phyloP scores from a whole-genome alignment of 1,284 basidiomycete species.

The Ustilago crameri region DNA sequence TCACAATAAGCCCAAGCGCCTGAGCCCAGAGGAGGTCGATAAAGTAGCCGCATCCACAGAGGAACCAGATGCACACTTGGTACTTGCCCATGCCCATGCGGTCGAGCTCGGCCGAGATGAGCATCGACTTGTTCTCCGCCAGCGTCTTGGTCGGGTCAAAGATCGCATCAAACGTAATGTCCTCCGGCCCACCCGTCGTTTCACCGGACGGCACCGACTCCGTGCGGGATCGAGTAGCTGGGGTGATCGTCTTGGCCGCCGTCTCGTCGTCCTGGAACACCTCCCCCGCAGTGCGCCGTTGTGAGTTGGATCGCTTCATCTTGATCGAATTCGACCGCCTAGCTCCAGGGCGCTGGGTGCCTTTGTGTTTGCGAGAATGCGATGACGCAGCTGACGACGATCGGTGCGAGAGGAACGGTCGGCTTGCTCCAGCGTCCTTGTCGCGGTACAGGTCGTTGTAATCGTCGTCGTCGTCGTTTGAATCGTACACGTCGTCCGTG shows the following conservation, averaged over 20 bases:
- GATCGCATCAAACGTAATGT: slow-evolving; percentile 40
- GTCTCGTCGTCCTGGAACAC: slow-evolving; percentile 23
- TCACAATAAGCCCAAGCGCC: slow-evolving; percentile 55
- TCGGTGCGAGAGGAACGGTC: slow-evolving; percentile 18
- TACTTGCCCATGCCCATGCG: slow-evolving; percentile 61
- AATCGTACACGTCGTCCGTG: slow-evolving; percentile 39
- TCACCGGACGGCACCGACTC: not conserved
- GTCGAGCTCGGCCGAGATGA: slow-evolving; percentile 55
- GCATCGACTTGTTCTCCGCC: slow-evolving; percentile 55
- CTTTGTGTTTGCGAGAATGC: slow-evolving; percentile 6
- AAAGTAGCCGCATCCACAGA: slow-evolving; percentile 62
- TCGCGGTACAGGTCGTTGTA: slow-evolving; percentile 1
- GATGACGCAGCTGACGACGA: slow-evolving; percentile 26
- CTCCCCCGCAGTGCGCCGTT: slow-evolving; percentile 1
- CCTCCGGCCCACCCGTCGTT: slow-evolving; percentile 2
- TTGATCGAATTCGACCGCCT: slow-evolving; percentile 39
- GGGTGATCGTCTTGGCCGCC: slow-evolving; percentile 10
- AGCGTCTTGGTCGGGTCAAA: slow-evolving; percentile 55
- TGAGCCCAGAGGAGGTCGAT: slow-evolving; percentile 65
- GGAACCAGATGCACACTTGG: slow-evolving; percentile 58
- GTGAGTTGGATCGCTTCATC: slow-evolving; percentile 36
- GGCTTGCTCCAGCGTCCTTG: slow-evolving; percentile 11
- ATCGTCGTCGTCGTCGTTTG: slow-evolving; percentile 26
- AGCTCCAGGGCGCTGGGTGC: slow-evolving; percentile 9
- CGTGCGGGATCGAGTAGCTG: too few species aligned